These are phyloP conservation scores for Calonectria henricotiae DNA, from an alignment of 2,329 filamentous ascomycete species.

Conservation along the genomic window DNA sequence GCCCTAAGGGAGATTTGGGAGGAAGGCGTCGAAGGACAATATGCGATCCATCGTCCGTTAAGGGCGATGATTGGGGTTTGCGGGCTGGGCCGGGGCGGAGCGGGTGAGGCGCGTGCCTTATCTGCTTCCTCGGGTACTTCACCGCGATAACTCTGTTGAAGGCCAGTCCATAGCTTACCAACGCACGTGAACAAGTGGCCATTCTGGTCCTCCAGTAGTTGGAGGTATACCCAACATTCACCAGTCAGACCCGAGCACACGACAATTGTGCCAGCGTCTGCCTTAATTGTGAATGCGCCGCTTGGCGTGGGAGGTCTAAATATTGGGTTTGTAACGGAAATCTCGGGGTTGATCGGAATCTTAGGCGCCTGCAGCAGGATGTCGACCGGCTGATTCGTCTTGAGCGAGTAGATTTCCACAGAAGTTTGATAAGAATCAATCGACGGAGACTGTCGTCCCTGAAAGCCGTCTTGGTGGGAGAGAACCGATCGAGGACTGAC, in stretches of 20 bases:
- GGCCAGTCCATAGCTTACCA: slow-evolving; percentile 92
- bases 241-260: slow-evolving; percentile 88
- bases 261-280: slow-evolving; percentile 80
- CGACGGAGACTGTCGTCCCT: slow-evolving; percentile 56
- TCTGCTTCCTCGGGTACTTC: slow-evolving; percentile 67
- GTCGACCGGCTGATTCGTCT: slow-evolving; percentile 79
- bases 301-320: slow-evolving; percentile 80
- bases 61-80: slow-evolving; percentile 80
- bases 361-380: slow-evolving; percentile 82
- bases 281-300: slow-evolving; percentile 82
- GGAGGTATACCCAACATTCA: slow-evolving; percentile 85
- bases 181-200: slow-evolving; percentile 75
- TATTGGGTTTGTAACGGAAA: slow-evolving; percentile 74
- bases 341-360: slow-evolving; percentile 70
- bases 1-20: slow-evolving; percentile 81
- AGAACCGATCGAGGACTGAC: slow-evolving; percentile 62
- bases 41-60: slow-evolving; percentile 83
- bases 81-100: slow-evolving; percentile 61
- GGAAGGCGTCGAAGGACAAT: slow-evolving; percentile 81
- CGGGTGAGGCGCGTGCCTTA: slow-evolving; percentile 57
- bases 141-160: slow-evolving; percentile 75
- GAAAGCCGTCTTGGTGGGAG: slow-evolving; percentile 58
- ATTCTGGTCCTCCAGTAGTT: slow-evolving; percentile 64
- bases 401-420: slow-evolving; percentile 90
- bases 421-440: slow-evolving; percentile 85